Evolutionary conservation across 345 rosid genomes (phyloP).

Genomic region (Erodium maritimum): DNA sequence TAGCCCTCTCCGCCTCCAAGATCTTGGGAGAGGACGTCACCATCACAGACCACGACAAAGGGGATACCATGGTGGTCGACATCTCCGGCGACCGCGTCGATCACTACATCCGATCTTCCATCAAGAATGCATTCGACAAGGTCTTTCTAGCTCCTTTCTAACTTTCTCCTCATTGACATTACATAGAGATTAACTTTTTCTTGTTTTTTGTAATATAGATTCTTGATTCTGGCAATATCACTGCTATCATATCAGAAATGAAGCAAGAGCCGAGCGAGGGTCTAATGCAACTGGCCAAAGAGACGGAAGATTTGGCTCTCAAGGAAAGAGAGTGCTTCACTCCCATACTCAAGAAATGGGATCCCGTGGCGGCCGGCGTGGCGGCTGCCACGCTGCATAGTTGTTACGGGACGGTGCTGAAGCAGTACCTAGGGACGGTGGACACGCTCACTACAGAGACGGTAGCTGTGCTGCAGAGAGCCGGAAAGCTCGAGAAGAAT

Average conservation of each 20-base stretch:
- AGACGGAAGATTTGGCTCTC: constrained; percentile 32
- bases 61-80: constrained; percentile 34
- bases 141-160: constrained; percentile 17
- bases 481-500: constrained; percentile 36
- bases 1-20: constrained; percentile 62
- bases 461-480: constrained; percentile 28
- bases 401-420: constrained; percentile 31
- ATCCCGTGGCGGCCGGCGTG: constrained; percentile 25
- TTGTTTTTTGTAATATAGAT: constrained; percentile 1
- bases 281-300: constrained; percentile 30
- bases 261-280: constrained; percentile 23
- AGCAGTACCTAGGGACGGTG: constrained; percentile 22
- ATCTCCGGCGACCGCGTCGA: constrained; percentile 53
- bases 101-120: constrained; percentile 64
- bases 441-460: constrained; percentile 15
- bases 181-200: too few relatives aligned
- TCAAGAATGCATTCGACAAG: constrained; percentile 61
- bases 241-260: constrained; percentile 13
- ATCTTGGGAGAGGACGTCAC: constrained; percentile 61
- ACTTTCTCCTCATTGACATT: too few relatives aligned
- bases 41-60: constrained; percentile 33
- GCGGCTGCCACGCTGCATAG: constrained; percentile 32
- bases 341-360: constrained; percentile 35
- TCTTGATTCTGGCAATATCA: constrained; percentile 21
- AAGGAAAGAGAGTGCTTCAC: constrained; percentile 36